Conservation (phyloP, 1,284 basidiomycete species). For the Wallemia ichthyophaga region DNA sequence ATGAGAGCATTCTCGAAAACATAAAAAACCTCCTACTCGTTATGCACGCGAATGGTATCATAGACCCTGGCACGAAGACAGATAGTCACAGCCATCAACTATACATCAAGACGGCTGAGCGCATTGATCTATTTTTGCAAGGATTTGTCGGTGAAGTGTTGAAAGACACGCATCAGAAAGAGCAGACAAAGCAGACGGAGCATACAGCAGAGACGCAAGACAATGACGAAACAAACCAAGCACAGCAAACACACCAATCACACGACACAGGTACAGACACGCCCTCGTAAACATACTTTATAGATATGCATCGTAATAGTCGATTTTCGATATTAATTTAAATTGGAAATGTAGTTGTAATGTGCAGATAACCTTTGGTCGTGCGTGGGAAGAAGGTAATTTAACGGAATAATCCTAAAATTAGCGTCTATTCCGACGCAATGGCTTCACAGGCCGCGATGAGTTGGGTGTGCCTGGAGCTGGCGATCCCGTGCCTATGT, state of each 20-base stretch:
- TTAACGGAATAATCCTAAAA: too few species aligned
- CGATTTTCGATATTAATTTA: background rate
- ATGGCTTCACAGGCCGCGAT: background rate
- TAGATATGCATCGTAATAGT: background rate
- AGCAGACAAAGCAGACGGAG: too few species aligned
- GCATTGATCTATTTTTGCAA: slow-evolving; percentile 63
- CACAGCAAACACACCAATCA: too few species aligned
- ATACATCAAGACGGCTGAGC: slow-evolving; percentile 53
- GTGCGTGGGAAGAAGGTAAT: too few species aligned
- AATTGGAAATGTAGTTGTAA: background rate
- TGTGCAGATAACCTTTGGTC: background rate
- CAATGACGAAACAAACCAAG: too few species aligned
- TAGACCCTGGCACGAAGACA: slow-evolving; percentile 27
- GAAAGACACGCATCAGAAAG: background rate
- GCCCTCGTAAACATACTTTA: too few species aligned
- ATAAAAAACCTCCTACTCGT: slow-evolving; percentile 90
- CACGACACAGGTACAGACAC: too few species aligned
- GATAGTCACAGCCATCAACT: slow-evolving; percentile 38
- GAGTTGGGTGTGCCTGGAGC: background rate
- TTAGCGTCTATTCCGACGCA: background rate
- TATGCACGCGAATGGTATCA: slow-evolving; percentile 58
- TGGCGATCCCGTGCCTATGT: background rate
- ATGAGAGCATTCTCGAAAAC: slow-evolving; percentile 80
- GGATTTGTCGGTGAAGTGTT: slow-evolving; percentile 38
- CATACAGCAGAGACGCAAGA: too few species aligned